Evolutionary conservation across 208 protist genomes (phyloP).

Genomic region (Leishmania tarentolae): DNA sequence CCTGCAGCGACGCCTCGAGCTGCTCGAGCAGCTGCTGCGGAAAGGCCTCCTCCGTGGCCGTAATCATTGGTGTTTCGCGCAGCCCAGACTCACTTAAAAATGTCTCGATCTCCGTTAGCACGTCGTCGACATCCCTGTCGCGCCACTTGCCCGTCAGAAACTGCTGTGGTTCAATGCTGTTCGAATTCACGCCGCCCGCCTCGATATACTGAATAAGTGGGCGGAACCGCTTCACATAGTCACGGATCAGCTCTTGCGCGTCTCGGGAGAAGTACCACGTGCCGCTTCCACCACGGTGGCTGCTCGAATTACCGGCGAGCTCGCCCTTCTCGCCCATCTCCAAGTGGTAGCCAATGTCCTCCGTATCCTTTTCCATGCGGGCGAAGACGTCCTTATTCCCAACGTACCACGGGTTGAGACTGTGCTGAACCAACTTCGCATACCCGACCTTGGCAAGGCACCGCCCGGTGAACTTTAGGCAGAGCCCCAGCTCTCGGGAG

Average conservation of each 20-base stretch:
- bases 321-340: slow-evolving; percentile 70
- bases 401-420: slow-evolving; percentile 80
- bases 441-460: slow-evolving; percentile 79
- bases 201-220: slow-evolving; percentile 77
- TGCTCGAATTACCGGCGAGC: slow-evolving; percentile 49
- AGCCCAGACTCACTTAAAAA: slow-evolving; percentile 64
- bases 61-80: slow-evolving; percentile 68
- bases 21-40: slow-evolving; percentile 51
- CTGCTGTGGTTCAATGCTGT: slow-evolving; percentile 67
- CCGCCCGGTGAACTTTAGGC: slow-evolving; percentile 74
- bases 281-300: slow-evolving; percentile 47
- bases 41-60: slow-evolving; percentile 77
- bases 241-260: slow-evolving; percentile 59
- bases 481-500: slow-evolving; percentile 84
- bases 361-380: slow-evolving; percentile 63
- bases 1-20: slow-evolving; percentile 67
- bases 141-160: slow-evolving; percentile 79
- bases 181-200: slow-evolving; percentile 43
- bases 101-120: slow-evolving; percentile 73
- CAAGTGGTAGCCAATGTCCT: slow-evolving; percentile 68
- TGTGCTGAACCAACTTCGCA: slow-evolving; percentile 69
- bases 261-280: slow-evolving; percentile 85
- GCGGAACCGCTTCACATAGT: slow-evolving; percentile 67
- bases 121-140: slow-evolving; percentile 56
- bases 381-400: slow-evolving; percentile 71